Evolutionary conservation across 106 monocot genomes (phyloP).

Genomic region (Hemerocallis citrina): DNA sequence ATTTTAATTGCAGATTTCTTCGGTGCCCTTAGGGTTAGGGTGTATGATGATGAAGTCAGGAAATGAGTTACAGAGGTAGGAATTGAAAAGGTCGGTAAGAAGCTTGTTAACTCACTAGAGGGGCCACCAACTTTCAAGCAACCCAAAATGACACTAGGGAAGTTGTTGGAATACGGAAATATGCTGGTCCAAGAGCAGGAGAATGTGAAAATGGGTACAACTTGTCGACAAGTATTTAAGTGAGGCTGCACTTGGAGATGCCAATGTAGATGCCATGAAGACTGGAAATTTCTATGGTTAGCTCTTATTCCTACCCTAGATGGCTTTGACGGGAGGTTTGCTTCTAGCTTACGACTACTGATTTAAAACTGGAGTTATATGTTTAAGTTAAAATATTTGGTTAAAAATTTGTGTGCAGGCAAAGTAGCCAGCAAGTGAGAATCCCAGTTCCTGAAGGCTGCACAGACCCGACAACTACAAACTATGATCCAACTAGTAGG

Average conservation of each 20-base stretch:
- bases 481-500: slow-evolving; percentile 63
- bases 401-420: slow-evolving; percentile 18
- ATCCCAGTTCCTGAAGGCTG: slow-evolving; percentile 61
- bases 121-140: slow-evolving; percentile 75
- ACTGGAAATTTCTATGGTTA: slow-evolving; percentile 68
- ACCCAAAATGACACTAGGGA: slow-evolving; percentile 79
- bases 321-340: slow-evolving; percentile 12
- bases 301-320: no score
- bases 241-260: slow-evolving; percentile 91
- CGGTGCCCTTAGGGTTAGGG: slow-evolving; percentile 81
- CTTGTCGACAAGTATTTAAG: slow-evolving; percentile 84
- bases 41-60: slow-evolving; percentile 96
- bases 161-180: slow-evolving; percentile 85
- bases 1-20: slow-evolving; percentile 91
- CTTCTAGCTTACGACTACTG: slow-evolving; percentile 3
- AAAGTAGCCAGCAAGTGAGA: slow-evolving; percentile 50
- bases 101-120: slow-evolving; percentile 79
- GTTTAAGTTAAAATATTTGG: background rate
- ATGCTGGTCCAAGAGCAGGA: slow-evolving; percentile 97
- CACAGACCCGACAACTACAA: slow-evolving; percentile 36
- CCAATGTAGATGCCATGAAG: slow-evolving; percentile 73
- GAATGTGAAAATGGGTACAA: slow-evolving; percentile 98
- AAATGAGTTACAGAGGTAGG: slow-evolving; percentile 66
- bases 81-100: slow-evolving; percentile 61
- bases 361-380: no score